These are phyloP conservation scores for Sugiyamaella americana DNA, from an alignment of 805 yeast genomes.

Conservation along the genomic window DNA sequence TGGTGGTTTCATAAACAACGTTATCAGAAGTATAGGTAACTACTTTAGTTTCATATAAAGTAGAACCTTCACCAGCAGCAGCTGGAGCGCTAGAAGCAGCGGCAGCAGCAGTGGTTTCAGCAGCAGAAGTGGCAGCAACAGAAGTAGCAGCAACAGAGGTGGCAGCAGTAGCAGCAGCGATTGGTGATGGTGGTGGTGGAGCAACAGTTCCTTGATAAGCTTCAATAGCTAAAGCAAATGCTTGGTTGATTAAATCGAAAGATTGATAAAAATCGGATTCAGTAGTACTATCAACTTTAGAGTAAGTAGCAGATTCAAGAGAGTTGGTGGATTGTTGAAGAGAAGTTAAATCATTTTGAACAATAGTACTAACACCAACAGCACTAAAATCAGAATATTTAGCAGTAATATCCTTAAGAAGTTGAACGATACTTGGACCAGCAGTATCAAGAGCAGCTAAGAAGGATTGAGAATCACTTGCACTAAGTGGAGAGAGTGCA, in stretches of 20 bases:
- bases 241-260: conserved; percentile 1
- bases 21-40: conserved; percentile 8
- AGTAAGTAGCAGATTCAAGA: background rate
- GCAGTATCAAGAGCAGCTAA: background rate
- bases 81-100: background rate
- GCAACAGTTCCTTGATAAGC: background rate
- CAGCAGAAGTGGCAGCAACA: background rate
- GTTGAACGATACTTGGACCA: conserved; percentile 4
- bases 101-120: conserved; percentile 1
- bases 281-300: background rate
- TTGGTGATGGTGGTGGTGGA: background rate
- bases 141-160: background rate
- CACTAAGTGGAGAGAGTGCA: background rate
- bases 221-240: background rate
- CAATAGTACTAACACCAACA: background rate
- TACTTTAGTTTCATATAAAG: conserved; percentile 11
- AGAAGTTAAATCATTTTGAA: background rate
- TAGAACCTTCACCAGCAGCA: conserved; percentile 1
- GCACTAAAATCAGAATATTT: background rate
- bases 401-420: background rate
- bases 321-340: background rate
- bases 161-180: conserved; percentile 6
- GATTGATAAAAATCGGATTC: background rate
- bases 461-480: background rate
- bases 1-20: conserved; percentile 12